Conservation (phyloP, 2,329 filamentous ascomycete species). For the Didymella keratinophila region DNA sequence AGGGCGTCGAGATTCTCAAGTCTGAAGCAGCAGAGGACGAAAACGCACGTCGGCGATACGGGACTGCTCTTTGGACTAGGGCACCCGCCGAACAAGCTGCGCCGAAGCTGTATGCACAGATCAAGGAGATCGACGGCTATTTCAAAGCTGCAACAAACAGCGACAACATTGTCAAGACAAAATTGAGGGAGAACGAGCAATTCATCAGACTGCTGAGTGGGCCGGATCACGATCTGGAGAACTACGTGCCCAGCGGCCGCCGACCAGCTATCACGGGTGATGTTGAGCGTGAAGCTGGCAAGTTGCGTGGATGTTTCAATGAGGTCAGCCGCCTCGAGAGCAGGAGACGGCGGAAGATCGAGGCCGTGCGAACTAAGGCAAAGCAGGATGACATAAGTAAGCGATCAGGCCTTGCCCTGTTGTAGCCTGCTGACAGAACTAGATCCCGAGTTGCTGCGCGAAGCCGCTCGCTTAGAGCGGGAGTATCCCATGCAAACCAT, state of each 20-base stretch:
- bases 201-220: conserved; percentile 79
- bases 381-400: conserved; percentile 85
- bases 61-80: conserved; percentile 85
- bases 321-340: conserved; percentile 86
- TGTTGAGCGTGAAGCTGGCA: conserved; percentile 79
- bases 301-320: conserved; percentile 80
- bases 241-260: conserved; percentile 87
- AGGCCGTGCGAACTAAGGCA: conserved; percentile 78
- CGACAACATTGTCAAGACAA: conserved; percentile 76
- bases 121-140: conserved; percentile 84
- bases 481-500: conserved; percentile 85
- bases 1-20: conserved; percentile 79
- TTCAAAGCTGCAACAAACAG: conserved; percentile 75
- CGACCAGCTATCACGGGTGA: conserved; percentile 80
- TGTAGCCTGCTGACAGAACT: conserved; percentile 36
- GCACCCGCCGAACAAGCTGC: conserved; percentile 73
- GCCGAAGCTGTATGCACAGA: conserved; percentile 75
- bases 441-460: conserved; percentile 79
- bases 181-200: conserved; percentile 77
- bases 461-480: conserved; percentile 85
- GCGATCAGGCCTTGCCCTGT: conserved; percentile 30
- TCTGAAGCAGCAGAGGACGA: conserved; percentile 87
- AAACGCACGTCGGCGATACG: conserved; percentile 76
- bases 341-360: conserved; percentile 78
- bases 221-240: conserved; percentile 80